Evolutionary conservation across 176 grass and related monocot genomes (phyloP).

Genomic region (Phyllostachys edulis): DNA sequence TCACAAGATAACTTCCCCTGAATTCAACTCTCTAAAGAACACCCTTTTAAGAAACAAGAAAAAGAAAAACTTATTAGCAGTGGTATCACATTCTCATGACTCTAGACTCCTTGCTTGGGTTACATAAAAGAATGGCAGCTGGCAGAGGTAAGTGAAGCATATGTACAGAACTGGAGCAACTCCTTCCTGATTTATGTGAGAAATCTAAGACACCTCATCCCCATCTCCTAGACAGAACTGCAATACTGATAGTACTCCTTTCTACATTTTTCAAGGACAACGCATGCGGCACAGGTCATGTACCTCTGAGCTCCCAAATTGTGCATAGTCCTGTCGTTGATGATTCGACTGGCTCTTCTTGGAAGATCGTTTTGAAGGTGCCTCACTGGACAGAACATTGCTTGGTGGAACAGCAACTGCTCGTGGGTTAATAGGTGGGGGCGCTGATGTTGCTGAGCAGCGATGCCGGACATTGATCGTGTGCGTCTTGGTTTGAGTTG

Average conservation of each 20-base stretch:
- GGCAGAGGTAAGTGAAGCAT: conserved; percentile 48
- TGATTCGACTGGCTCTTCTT: conserved; percentile 52
- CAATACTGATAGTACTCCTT: conserved; percentile 35
- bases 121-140: conserved; percentile 42
- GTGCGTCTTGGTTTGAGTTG: conserved; percentile 60
- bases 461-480: conserved; percentile 62
- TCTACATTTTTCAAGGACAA: conserved; percentile 53
- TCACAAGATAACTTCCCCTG: conserved; percentile 5
- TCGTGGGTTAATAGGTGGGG: conserved; percentile 19
- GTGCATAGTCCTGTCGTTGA: conserved; percentile 53
- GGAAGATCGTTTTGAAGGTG: conserved; percentile 48
- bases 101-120: conserved; percentile 43
- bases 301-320: conserved; percentile 51
- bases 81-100: conserved; percentile 21
- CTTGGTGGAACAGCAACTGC: background rate
- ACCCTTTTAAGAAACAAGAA: conserved; percentile 30
- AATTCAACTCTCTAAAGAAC: conserved; percentile 38
- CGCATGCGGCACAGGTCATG: conserved; percentile 68
- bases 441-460: conserved; percentile 48
- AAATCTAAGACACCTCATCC: conserved; percentile 29
- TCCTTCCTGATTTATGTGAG: conserved; percentile 35
- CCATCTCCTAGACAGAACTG: conserved; percentile 47
- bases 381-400: conserved; percentile 38
- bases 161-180: conserved; percentile 73
- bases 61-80: conserved; percentile 36